Evolutionary conservation across 768 basidiomycete genomes (phyloP).

Genomic region (Boletus reticuloceps): DNA sequence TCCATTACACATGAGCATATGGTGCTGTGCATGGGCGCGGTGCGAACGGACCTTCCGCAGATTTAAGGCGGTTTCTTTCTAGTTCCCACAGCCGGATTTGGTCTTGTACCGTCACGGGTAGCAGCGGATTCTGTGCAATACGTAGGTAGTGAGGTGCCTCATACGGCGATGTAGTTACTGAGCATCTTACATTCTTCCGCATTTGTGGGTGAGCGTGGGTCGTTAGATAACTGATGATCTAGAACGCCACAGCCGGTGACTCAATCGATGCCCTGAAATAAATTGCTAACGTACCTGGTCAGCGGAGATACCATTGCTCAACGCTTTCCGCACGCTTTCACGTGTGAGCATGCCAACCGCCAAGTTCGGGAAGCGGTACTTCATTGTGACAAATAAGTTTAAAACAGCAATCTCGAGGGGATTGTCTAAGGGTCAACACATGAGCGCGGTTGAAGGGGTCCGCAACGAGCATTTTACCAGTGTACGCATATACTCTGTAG

Average conservation of each 20-base stretch:
- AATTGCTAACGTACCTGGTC: constrained; percentile 67
- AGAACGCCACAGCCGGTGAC: constrained; percentile 16
- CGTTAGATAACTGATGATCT: constrained; percentile 95
- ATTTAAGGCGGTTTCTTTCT: constrained; percentile 88
- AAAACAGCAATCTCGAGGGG: constrained; percentile 94
- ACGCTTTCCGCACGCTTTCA: constrained; percentile 92
- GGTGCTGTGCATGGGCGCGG: constrained; percentile 2
- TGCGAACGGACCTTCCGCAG: constrained; percentile 68
- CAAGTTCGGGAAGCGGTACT: constrained; percentile 94
- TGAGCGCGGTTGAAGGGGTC: constrained; percentile 8
- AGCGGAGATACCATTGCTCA: constrained; percentile 93
- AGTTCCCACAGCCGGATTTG: constrained; percentile 98
- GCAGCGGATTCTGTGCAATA: constrained; percentile 70
- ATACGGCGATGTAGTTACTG: constrained; percentile 6
- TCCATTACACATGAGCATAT: constrained; percentile 6
- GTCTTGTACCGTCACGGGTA: constrained; percentile 97
- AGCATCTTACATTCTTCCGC: constrained; percentile 75
- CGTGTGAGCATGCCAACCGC: constrained; percentile 95
- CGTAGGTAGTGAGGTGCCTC: constrained; percentile 9
- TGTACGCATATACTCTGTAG: constrained; percentile 97
- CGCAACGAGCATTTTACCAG: constrained; percentile 50
- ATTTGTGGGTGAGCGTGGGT: constrained; percentile 98
- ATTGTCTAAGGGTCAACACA: constrained; percentile 60
- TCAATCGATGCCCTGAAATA: constrained; percentile 7
- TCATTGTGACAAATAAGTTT: constrained; percentile 88